Evolutionary conservation across 2,329 filamentous ascomycete species (phyloP), one percentile per base, ranked within the genome.

Genomic region (Cercospora nicotianae): DNA sequence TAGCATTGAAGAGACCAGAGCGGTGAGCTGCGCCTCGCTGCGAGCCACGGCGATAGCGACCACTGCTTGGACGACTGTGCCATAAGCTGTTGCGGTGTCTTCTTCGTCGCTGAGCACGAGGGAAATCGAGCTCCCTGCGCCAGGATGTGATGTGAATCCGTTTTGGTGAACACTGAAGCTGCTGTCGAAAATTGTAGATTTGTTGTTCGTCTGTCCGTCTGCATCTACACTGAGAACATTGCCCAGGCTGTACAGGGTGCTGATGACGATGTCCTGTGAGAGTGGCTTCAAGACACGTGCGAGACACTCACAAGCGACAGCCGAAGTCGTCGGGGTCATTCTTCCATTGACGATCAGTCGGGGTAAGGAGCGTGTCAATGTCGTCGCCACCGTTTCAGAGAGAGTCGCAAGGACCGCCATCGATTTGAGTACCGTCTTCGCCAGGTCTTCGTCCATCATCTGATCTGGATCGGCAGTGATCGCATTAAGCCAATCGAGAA

Each of bases 241-340:
- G 20, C 95, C 95, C n/a, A 99, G 85, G 0, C 93, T 95, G 80
- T 99, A 99, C 9, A 99, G 83, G 0, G 94, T 98, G 5, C 94
- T 96, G 72, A 99, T 98, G 39, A 97, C 87, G 39, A 93, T 90
- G 82, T 99, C 95, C 74, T 96, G 91, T 1, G 95, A 96, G 12
- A 98, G 85, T 74, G 90, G 85, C 72, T 90, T 90, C 65, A 99
- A 83, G 18, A 96, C 89, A 72, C 90, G 90, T 2, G 94, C 93
- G 36, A 99, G 83, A 73, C 91, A 95, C 72, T 89, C 88, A n/a
- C 94, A 93, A 30, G 94, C 94, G 36, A 94, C 86, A 1, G 85
- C 85, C 53, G 95, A 89, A 12, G 89, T 92, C 30, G 87, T 83
- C 16, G 87, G 86, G 65, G 87, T 87, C 39, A 92, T 88, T 20